Percentiles rank a stretch among this genome's conserved stretches.
These are phyloP conservation scores for Amaranthus tricolor DNA, from an alignment of 179 eudicot species.

Conservation along the genomic window DNA sequence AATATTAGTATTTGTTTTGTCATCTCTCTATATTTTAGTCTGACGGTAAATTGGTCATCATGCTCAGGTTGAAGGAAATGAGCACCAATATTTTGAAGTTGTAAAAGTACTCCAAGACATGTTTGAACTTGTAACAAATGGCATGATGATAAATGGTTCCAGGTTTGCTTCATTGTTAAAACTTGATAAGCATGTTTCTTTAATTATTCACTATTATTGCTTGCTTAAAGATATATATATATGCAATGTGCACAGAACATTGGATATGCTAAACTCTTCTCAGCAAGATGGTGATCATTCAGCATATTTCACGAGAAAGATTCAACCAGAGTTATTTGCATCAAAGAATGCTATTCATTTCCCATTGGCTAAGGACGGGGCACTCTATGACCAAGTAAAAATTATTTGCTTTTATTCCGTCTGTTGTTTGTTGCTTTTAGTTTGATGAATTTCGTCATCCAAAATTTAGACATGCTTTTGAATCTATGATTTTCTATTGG, in stretches of 20 bases:
- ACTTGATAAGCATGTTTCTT: slow-evolving; percentile 17
- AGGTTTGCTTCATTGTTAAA: slow-evolving; percentile 43
- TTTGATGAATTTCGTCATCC: background rate
- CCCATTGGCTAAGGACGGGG: slow-evolving; percentile 59
- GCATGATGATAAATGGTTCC: slow-evolving; percentile 80
- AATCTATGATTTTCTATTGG: background rate
- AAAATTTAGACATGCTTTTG: background rate
- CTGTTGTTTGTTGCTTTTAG: background rate
- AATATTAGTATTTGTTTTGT: slow-evolving; percentile 5
- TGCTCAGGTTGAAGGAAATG: slow-evolving; percentile 67
- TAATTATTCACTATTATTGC: background rate
- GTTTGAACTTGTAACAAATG: slow-evolving; percentile 76
- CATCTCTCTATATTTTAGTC: background rate
- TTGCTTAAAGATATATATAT: background rate
- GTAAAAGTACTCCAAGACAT: slow-evolving; percentile 89
- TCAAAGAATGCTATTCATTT: slow-evolving; percentile 73
- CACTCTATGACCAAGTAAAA: slow-evolving; percentile 65
- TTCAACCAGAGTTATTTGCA: slow-evolving; percentile 73
- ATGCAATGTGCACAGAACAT: slow-evolving; percentile 48
- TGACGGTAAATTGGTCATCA: background rate
- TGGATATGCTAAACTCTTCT: slow-evolving; percentile 52
- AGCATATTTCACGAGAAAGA: slow-evolving; percentile 36
- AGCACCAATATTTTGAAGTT: slow-evolving; percentile 48
- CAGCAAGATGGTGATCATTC: slow-evolving; percentile 38
- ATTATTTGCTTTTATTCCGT: background rate